Percentiles rank a stretch among this genome's conserved stretches.
Evolutionary conservation across 2,329 filamentous ascomycete genomes (phyloP).

Genomic region (Botrytis medusae): DNA sequence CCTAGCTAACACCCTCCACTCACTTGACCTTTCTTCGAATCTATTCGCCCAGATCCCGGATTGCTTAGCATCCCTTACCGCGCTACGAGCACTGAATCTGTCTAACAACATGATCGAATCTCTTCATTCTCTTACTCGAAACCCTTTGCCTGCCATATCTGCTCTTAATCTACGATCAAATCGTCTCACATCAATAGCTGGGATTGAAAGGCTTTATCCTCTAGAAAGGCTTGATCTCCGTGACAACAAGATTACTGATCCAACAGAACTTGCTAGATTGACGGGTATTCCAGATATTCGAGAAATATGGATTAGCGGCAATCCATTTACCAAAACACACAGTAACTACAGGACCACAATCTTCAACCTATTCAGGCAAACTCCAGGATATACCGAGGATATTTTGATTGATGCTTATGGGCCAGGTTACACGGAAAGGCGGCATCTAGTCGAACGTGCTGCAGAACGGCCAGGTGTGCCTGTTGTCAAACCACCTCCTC

Average conservation of each 20-base stretch:
- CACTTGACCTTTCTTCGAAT: conserved; percentile 88
- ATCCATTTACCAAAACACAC: conserved; percentile 87
- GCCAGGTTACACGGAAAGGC: conserved; percentile 82
- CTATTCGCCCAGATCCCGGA: conserved; percentile 94
- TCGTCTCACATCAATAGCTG: conserved; percentile 80
- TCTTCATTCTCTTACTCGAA: conserved; percentile 80
- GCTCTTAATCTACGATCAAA: conserved; percentile 90
- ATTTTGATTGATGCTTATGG: conserved; percentile 82
- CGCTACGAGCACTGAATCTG: conserved; percentile 87
- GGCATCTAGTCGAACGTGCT: conserved; percentile 77
- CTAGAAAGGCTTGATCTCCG: conserved; percentile 87
- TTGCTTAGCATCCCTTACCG: conserved; percentile 79
- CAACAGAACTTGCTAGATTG: conserved; percentile 82
- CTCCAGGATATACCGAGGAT: conserved; percentile 87
- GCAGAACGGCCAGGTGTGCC: conserved; percentile 75
- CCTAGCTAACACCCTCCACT: conserved; percentile 83
- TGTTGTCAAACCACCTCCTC: conserved; percentile 68
- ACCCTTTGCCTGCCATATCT: conserved; percentile 87
- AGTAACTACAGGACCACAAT: conserved; percentile 82
- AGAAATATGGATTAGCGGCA: conserved; percentile 89
- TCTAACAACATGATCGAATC: conserved; percentile 98
- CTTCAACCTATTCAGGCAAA: conserved; percentile 92
- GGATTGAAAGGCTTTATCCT: conserved; percentile 84
- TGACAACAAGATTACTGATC: conserved; percentile 89
- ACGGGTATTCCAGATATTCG: conserved; percentile 88